Base-by-base conservation (phyloP, 495 filamentous ascomycete genomes). In the Parathielavia appendiculata region DNA sequence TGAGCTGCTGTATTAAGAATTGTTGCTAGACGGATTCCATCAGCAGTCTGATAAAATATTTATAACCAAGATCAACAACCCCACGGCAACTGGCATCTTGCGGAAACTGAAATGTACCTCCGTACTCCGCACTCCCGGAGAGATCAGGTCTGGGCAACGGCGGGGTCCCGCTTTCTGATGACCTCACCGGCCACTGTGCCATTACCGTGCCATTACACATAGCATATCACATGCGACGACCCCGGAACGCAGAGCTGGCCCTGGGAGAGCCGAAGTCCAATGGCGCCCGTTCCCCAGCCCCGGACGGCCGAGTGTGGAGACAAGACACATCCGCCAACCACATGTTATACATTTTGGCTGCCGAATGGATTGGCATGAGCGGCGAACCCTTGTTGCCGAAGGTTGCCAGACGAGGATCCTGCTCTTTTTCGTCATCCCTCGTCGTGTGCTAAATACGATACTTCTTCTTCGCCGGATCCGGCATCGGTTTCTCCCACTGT, bases 361-460 rank as follows among this genome's bases (percentile, higher is more conserved):
- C 14, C 22, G 30, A 23, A 16, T 16, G 12, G 6, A 17, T 43
- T 43, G 40, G 19, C 40, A 19, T 43, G 13, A 22, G 53, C 40
- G 34, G 51, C 52, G 32, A 46, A 26, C 52, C 5, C 23, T 35
- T 7, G 32, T 40, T 47, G 49, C 56, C 56, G 56, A 53, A 45
- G 26, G 16, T 39, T 19, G 23, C 41, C 40, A 59, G 40, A 16
- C 14, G 30, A 23, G 43, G 17, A 34, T 47, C 57, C 57, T 59
- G 44, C 43, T 59, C 51, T 54, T 59, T 59, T 59, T 59, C 57
- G 57, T 59, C 43, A 51, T 51, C 19, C 41, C 11, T 47, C 26
- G 23, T 5, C 19, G 19, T 4, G 5, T 30, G n/a, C 5, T 8
- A 1, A 14, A n/a, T 22, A 6, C 20, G 4, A 16, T 19, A 16